Evolutionary conservation across 208 protist genomes (phyloP), one percentile per base, ranked within the genome.

Genomic region (Herpetomonas muscarum): DNA sequence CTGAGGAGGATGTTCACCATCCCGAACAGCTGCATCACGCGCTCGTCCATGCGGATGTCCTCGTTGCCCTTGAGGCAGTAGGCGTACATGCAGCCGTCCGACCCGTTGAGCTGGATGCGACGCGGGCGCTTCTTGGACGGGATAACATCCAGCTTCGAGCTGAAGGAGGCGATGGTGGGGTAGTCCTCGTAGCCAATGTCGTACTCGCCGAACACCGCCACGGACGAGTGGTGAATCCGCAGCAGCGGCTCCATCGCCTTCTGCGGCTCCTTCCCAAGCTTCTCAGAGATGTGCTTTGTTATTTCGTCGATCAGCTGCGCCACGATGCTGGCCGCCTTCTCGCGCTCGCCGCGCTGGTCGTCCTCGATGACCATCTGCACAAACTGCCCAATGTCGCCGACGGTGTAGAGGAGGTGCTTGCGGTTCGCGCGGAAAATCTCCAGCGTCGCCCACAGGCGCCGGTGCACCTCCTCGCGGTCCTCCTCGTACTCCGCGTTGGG

Each of bases 21-120:
- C 13, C 97, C 97, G 70, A 99, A 99, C 29, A 99, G 85, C 87
- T 99, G 98, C 98, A 99, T 99, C 25, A 99, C 98, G 22, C 98
- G 90, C 85, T 99, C 99, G 74, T 99, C 99, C 96, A 99, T 98
- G 28, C 98, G 86, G 45, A 98, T 91, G 71, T 98, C 97, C 76
- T 99, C 98, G 68, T 98, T 97, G 22, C 98, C 98, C 71, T 99
- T 99, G 6, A 99, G 81, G 44, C 99, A 92, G 86, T 98, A 99
- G 19, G 80, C 74, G 82, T 99, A 99, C 22, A 94, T 78, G 3
- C 79, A 75, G 26, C 97, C 98, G 73, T 99, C 96, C 6, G 80
- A 96, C 19, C 97, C 98, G 60, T 90, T 88, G 9, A 99, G 88
- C 44, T 90, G 97, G 17, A 99, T 87, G 73, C 97, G 96, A 21